Evolutionary conservation across 345 rosid species (phyloP).

Genomic region (Salix purpurea): DNA sequence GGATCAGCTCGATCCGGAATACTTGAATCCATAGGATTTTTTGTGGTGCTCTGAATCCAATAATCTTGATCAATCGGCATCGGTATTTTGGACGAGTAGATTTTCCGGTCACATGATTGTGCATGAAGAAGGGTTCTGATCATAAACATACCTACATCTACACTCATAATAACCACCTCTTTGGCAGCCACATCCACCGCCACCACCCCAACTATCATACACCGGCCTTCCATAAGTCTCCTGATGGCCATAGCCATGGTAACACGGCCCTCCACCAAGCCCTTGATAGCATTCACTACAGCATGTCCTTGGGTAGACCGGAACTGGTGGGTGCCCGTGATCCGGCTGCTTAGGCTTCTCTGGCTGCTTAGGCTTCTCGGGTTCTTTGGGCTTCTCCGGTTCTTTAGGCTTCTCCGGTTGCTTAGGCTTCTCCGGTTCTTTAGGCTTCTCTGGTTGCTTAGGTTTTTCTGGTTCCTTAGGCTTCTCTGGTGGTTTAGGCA

Average conservation of each 20-base stretch:
- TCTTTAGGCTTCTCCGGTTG: slow-evolving; percentile 15
- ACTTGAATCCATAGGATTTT: too few species aligned
- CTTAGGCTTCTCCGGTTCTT: slow-evolving; percentile 14
- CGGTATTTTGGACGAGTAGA: too few species aligned
- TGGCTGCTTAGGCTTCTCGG: slow-evolving; percentile 6
- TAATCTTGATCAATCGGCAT: too few species aligned
- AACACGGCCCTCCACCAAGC: slow-evolving; percentile 19
- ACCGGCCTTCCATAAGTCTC: slow-evolving; percentile 29
- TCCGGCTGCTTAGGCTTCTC: not conserved
- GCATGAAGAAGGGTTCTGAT: not conserved
- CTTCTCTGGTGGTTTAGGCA: slow-evolving; percentile 13
- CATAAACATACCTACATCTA: not conserved
- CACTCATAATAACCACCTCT: too few species aligned
- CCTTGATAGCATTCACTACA: slow-evolving; percentile 18
- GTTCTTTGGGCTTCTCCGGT: not conserved
- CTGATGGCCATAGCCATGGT: slow-evolving; percentile 5
- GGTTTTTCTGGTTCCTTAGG: slow-evolving; percentile 22
- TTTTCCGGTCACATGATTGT: too few species aligned
- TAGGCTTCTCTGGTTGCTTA: slow-evolving; percentile 6
- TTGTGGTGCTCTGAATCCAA: too few species aligned
- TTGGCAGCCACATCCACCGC: not conserved
- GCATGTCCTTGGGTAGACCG: slow-evolving; percentile 23
- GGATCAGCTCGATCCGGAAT: too few species aligned
- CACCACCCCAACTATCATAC: slow-evolving; percentile 20
- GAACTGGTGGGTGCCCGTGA: not conserved